Conservation (phyloP, 31 red algal species). For the Odonthalia washingtoniensis region DNA sequence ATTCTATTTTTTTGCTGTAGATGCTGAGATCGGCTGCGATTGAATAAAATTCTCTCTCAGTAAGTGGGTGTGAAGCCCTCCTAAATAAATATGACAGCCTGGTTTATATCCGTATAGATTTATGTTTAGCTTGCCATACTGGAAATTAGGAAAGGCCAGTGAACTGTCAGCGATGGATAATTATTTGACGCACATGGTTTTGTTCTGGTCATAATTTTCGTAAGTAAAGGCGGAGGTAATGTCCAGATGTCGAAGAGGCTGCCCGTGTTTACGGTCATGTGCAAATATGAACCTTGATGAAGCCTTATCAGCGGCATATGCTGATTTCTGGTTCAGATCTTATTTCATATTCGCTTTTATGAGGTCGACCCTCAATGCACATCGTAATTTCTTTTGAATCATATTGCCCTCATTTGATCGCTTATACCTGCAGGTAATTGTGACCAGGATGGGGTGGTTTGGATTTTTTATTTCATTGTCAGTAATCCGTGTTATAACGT, state of each 20-base stretch:
- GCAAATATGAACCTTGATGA: background rate
- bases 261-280: conserved; percentile 4
- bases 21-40: too few relatives aligned
- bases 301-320: conserved; percentile 16
- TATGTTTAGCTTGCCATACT: background rate
- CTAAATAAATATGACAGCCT: too few relatives aligned
- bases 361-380: conserved; percentile 24
- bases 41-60: too few relatives aligned
- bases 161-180: conserved; percentile 16
- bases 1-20: too few relatives aligned
- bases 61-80: too few relatives aligned
- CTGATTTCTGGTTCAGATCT: conserved; percentile 15
- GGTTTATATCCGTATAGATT: conserved; percentile 21
- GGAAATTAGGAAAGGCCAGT: background rate
- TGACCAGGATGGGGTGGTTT: background rate
- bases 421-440: conserved; percentile 23
- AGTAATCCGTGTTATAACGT: background rate
- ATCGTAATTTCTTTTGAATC: background rate
- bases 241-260: conserved; percentile 25
- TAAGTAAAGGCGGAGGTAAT: conserved; percentile 26
- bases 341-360: conserved; percentile 26
- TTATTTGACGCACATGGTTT: conserved; percentile 4
- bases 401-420: background rate
- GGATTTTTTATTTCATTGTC: background rate
- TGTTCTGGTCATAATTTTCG: conserved; percentile 24